A percentile compares a stretch with the other conserved stretches of the same genome.
Conservation (phyloP, 495 filamentous ascomycete genomes). For the Aspergillus homomorphus region DNA sequence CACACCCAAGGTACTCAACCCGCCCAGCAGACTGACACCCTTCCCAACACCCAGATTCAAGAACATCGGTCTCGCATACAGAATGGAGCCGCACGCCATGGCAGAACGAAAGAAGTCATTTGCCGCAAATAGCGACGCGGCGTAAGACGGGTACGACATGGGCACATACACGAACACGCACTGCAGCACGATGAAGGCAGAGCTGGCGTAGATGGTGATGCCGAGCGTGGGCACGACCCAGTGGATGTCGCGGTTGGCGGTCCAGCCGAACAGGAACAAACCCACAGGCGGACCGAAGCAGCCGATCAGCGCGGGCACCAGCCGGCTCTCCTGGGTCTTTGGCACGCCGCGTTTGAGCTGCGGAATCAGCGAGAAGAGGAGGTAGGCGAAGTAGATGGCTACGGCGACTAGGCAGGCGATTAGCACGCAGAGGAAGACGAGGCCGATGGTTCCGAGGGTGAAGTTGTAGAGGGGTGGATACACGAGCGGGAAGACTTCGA, state of each 20-base stretch:
- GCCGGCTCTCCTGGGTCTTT: conserved; percentile 28
- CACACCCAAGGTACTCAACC: conserved; percentile 33
- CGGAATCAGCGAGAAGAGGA: not conserved
- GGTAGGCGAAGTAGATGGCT: conserved; percentile 36
- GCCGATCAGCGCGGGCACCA: conserved; percentile 43
- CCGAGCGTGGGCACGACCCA: conserved; percentile 63
- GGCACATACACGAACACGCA: conserved; percentile 45
- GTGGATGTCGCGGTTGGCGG: conserved; percentile 39
- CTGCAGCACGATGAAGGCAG: conserved; percentile 3
- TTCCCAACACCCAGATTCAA: conserved; percentile 58
- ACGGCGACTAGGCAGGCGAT: conserved; percentile 40
- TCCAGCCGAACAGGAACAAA: conserved; percentile 58
- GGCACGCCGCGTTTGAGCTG: conserved; percentile 27
- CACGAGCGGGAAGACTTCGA: conserved; percentile 54
- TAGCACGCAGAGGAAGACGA: conserved; percentile 50
- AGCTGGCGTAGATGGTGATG: conserved; percentile 39
- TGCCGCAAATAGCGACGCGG: conserved; percentile 47
- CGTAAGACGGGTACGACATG: conserved; percentile 41
- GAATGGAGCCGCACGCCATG: conserved; percentile 37
- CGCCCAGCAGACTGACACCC: conserved; percentile 57
- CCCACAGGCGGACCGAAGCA: conserved; percentile 46
- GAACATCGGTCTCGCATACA: conserved; percentile 38
- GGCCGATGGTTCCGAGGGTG: conserved; percentile 40
- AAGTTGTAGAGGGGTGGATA: conserved; percentile 49
- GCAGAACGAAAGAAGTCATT: conserved; percentile 24